Base-by-base conservation (phyloP, 768 basidiomycete genomes). In the Strobilomyces confusus region DNA sequence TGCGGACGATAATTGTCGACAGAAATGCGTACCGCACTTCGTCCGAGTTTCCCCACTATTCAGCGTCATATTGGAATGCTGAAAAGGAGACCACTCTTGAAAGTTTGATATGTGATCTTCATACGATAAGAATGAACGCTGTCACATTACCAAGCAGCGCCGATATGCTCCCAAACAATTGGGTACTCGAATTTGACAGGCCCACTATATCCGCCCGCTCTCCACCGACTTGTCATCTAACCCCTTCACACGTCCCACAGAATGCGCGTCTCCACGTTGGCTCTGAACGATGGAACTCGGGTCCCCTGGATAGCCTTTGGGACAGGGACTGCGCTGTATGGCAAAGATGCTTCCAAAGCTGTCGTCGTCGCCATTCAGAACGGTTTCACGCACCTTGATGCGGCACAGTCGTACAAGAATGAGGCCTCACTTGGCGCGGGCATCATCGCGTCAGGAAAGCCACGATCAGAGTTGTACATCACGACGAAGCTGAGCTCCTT, bases 271-370 rank as follows among this genome's bases (percentile, higher is more conserved):
- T 61, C 60, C n/a, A 66, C 65, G 5, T 62, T 80, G 49, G 62
- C 69, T 48, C 76, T 87, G 60, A 83, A 84, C 63, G 80, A 85
- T 59, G 81, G 81, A 19, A 69, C 66, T 14, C 59, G 58, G 9
- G 69, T 78, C 37, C 84, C 85, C 14, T 79, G 77, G 77, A 66
- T 85, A 22, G 83, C 74, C 2, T 85, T 80, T 55, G 84, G 84
- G 17, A 83, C 80, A 19, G 84, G 84, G 0, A 80, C 80, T 2
- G 81, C 80, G 2, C 68, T 80, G 12, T 80, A 59, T 49, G 49
- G 54, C 14, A 72, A 73, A 55, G 78, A 84, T 54, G 79, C 76
- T 12, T 56, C 71, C 20, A 14, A 51, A 0, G 60, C 69, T 3
- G 70, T 81, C 42, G 66, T 59, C 37, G 53, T 64, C 17, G 85